These are phyloP conservation scores for Phyllosticta paracitricarpa DNA, from an alignment of 2,329 filamentous ascomycete genomes.

Conservation along the genomic window DNA sequence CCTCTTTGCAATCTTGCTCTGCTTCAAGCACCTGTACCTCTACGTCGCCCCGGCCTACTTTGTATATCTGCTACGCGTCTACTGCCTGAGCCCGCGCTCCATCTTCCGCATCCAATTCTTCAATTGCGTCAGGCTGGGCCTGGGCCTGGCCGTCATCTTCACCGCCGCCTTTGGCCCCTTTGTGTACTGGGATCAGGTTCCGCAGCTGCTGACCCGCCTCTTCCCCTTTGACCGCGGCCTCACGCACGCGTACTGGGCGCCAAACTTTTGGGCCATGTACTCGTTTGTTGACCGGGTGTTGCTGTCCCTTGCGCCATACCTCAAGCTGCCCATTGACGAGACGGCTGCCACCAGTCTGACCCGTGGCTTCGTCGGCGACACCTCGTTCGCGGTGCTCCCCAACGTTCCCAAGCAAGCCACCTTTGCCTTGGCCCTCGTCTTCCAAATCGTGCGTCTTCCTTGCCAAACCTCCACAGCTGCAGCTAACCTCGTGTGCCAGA, in stretches of 20 bases:
- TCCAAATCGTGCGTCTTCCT: constrained; percentile 53
- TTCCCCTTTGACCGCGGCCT: constrained; percentile 92
- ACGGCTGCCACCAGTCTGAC: constrained; percentile 82
- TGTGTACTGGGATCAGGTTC: constrained; percentile 66
- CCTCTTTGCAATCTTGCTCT: constrained; percentile 74
- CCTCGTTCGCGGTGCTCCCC: constrained; percentile 84
- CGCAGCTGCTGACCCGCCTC: constrained; percentile 71
- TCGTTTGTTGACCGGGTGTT: constrained; percentile 79
- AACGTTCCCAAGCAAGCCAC: constrained; percentile 72
- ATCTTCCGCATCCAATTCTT: constrained; percentile 64
- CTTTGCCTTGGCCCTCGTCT: constrained; percentile 71
- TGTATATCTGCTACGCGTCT: constrained; percentile 77
- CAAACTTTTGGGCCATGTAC: constrained; percentile 94
- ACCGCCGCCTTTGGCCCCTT: constrained; percentile 85
- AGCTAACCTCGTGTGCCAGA: constrained; percentile 11
- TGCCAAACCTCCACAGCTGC: constrained; percentile 12
- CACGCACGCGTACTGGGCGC: constrained; percentile 97
- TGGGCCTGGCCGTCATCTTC: constrained; percentile 61
- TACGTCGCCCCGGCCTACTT: constrained; percentile 96
- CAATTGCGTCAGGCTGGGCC: constrained; percentile 76
- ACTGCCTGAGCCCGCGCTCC: constrained; percentile 72
- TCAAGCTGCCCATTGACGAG: constrained; percentile 63
- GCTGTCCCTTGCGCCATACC: constrained; percentile 70
- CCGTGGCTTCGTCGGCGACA: constrained; percentile 84
- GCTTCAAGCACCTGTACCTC: constrained; percentile 96